Base-by-base conservation (phyloP, 805 yeast species). In the Yarrowia divulgata region DNA sequence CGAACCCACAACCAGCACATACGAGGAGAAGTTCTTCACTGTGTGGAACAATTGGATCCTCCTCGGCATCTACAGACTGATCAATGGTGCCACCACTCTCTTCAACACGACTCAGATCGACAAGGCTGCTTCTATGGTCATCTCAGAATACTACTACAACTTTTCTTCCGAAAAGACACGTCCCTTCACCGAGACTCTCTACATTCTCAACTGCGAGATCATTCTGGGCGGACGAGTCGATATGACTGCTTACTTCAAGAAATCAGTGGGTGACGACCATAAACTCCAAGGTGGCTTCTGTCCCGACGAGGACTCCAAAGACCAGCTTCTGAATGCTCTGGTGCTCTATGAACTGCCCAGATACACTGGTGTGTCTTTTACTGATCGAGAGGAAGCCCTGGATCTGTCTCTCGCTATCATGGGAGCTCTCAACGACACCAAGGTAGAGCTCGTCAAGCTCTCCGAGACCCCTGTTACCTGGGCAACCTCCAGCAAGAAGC, bases 261-360 rank as follows among this genome's bases (percentile, higher is more conserved):
- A 49, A 37, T 35, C 55, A n/a, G 37, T 49, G 8, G 19, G 39
- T 1, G 46, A 37, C 8, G 55, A 37, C 3, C 29, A 35, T 3
- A 13, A n/a, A 14, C 39, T 63, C n/a, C 48, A 63, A 32, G 57
- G 57, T 10, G 16, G 39, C 2, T 63, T 63, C 29, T 9, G 48
- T 9, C 57, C 37, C 8, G 48, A 48, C n/a, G 19, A 63, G 3
- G 48, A 48, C 29, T 8, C 55, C 10, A 63, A 49, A 29, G 19
- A 63, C 39, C 57, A 63, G 57, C 45, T 63, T 5, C n/a, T 63
- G 18, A 40, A 63, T 29, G 57, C 57, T 16, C 48, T 72, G 35
- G 42, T 60, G 1, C 58, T 68, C 32, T 57, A 57, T 6, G 71
- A 72, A 34, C 69, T 71, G 9, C 68, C 68, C 12, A 14, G 69